Evolutionary conservation across 768 basidiomycete genomes (phyloP).

Genomic region (Floccularia luteovirens): DNA sequence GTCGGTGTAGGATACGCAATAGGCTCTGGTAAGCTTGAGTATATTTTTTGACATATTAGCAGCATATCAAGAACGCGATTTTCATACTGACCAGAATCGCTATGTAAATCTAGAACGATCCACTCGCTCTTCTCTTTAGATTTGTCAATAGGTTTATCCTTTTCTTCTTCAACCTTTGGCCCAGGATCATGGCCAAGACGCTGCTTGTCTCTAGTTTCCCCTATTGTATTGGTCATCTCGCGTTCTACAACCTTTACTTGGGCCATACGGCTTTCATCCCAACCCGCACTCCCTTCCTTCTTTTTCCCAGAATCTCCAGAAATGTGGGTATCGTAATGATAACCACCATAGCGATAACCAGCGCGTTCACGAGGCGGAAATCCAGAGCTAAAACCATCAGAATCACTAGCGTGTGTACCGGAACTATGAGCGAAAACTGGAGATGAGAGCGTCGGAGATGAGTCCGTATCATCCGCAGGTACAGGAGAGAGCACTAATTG

Average conservation of each 20-base stretch:
- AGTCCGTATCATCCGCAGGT: background rate
- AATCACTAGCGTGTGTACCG: conserved; percentile 6
- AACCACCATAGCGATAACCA: conserved; percentile 12
- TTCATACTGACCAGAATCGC: conserved; percentile 28
- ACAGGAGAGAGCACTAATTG: background rate
- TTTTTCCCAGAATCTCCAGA: no score
- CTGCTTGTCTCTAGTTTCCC: conserved; percentile 1
- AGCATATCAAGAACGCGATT: background rate
- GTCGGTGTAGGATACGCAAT: conserved; percentile 46
- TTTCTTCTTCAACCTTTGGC: conserved; percentile 3
- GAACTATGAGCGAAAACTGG: conserved; percentile 3
- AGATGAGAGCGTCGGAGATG: conserved; percentile 2
- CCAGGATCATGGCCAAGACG: background rate
- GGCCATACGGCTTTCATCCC: background rate
- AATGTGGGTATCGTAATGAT: no score
- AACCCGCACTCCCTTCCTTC: no score
- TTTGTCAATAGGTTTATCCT: conserved; percentile 6
- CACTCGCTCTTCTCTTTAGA: conserved; percentile 29
- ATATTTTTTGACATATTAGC: conserved; percentile 1
- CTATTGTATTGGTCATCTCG: background rate
- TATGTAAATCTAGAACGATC: conserved; percentile 45
- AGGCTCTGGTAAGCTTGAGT: conserved; percentile 37
- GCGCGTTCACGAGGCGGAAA: conserved; percentile 2
- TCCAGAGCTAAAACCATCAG: conserved; percentile 4
- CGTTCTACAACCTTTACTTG: background rate